Base-by-base conservation (phyloP, 148 eudicot genomes). In the Rhododendron molle region DNA sequence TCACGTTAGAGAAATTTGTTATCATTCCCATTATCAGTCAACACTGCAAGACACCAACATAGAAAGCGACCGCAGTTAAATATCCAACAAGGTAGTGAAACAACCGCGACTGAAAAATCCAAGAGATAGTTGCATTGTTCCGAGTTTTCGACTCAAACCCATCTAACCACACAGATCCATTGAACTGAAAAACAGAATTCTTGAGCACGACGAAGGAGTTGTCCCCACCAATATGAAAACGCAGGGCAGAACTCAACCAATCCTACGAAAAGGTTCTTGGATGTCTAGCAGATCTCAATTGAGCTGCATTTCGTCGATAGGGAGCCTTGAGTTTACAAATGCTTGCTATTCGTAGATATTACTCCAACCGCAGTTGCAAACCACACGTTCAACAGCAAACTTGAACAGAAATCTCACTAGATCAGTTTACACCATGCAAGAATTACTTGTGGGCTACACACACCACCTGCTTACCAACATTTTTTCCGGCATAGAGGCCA, bases 381-480 rank as follows among this genome's bases (percentile, higher is more conserved):
- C 73, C 34, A 67, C 16, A 0, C 5, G 14, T 10, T 14, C 20
- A 71, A 13, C 1, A 13, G 38, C 38, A 71, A 30, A 71, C 38
- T 71, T 12, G 38, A 71, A 30, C 38, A 71, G 16, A 14, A 71
- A 30, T 69, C 36, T 69, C 36, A 28, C 74, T 69, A 11, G 74
- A 69, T 30, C 76, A 71, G 38, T 28, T 69, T 28, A 69, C 5
- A 23, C 21, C 12, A 0, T 0, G 44, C 7, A 74, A 77, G 30
- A 21, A 81, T 93, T 87, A 92, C 49, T 89, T 90, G 5, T 18
- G 86, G 21, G 94, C 92, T 34, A 95, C 92, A 85, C 93, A 84
- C 34, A 95, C 88, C 65, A 93, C 95, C 82, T 95, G 95, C 84
- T 95, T 95, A 34, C 98, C 98, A 20, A 95, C 88, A 82, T 95